Evolutionary conservation across 2,329 filamentous ascomycete genomes (phyloP), one percentile per base, ranked within the genome.

Genomic region (Beauveria medogensis): DNA sequence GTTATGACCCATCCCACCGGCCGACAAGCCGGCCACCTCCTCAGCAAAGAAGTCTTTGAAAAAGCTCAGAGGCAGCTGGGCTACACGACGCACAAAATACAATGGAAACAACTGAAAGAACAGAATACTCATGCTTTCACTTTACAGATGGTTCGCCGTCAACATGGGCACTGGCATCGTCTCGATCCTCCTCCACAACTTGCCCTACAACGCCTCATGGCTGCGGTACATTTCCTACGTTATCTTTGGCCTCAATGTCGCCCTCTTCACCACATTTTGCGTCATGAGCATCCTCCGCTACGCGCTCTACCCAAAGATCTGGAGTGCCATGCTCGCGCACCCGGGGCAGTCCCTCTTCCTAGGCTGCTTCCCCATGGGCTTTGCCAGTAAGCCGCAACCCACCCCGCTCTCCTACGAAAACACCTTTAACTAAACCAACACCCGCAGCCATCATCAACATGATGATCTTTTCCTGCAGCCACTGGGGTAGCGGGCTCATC

Each of bases 81-180:
- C 34, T 5, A 14, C 34, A 37, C 34, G 5, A 37, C 12, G 34
- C 34, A 37, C 34, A 12, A 16, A 37, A 37, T 30, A 37, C 2
- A 37, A 37, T 37, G 34, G 5, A 5, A 14, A 14, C 34, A 37
- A 14, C 12, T 0, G 4, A 37, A 37, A 37, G 12, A 37, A 37
- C 34, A 12, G 34, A 37, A 37, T 37, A 37, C 34, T 37, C 3
- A 37, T 37, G 10, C 12, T 37, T 37, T 37, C 10, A 14, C 34
- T 37, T 37, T 22, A 48, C 40, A 77, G 80, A 69, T 85, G 83
- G 83, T 85, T 85, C 68, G 75, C 80, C 3, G 78, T 81, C 37
- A 84, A 78, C 48, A 85, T 90, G 86, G 87, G 87, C 30, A 90
- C 86, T 0, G 87, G 86, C 22, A 83, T 90, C 44, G 82, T 87